Base-by-base conservation (phyloP, 2,329 filamentous ascomycete genomes). In the Elsinoe ampelina region DNA sequence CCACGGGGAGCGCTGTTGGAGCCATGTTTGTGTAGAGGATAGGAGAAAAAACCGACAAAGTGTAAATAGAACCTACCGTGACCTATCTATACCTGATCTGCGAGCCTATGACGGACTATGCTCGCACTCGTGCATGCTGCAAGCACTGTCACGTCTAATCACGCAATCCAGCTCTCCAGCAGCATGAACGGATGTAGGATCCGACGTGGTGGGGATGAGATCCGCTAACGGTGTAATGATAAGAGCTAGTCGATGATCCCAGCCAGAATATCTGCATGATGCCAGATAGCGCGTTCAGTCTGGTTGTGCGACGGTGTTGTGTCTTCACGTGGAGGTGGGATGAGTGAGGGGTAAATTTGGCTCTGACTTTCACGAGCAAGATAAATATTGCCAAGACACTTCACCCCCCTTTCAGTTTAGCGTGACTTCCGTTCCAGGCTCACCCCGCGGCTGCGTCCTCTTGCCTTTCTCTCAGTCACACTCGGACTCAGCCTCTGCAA, bases 91-190 rank as follows among this genome's bases (percentile, higher is more conserved):
- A 52, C 5, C 5, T 13, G 32, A 17, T 17, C 20, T 22, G 20
- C 10, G 26, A 5, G 17, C 48, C 48, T 52, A 22, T 26, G 26
- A 39, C 48, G 48, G 48, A 34, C 7, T 52, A 26, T 34, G 15
- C 17, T 39, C 34, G 15, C 30, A 8, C 36, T 22, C 13, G 15
- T 35, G 32, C 34, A 52, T 52, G 15, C 19, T 52, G 48, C 48
- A 52, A 39, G 48, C 34, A 39, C 32, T 39, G 52, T 55, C 52
- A 55, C 52, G 52, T 55, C 52, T 42, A 55, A 55, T 55, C 52
- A 55, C 52, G 52, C 52, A 42, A 55, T 55, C 52, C 35, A 34
- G 13, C 52, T 13, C 12, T 39, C 2, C 2, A 36, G 32, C 13
- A 26, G 2, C 12, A 4, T 22, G 20, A 8, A 19, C 32, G 35